phyloP scores from a whole-genome alignment of 768 basidiomycete species.

The Boletellus ananas region DNA sequence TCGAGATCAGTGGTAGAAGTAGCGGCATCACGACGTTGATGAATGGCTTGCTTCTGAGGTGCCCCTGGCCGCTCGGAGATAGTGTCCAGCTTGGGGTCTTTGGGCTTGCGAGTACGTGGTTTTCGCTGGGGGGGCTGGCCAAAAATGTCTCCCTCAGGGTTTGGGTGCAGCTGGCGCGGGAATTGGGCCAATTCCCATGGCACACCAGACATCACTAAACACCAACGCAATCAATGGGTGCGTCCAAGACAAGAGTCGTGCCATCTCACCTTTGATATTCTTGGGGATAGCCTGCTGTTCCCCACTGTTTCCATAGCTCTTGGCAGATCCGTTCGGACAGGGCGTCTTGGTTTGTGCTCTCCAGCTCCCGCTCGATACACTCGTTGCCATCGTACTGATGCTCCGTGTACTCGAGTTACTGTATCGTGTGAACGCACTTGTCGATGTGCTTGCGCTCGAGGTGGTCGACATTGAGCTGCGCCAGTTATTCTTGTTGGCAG shows the following conservation, averaged over 20 bases:
- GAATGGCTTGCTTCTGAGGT: slow-evolving; percentile 43
- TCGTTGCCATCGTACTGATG: slow-evolving; percentile 77
- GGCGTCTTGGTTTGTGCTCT: slow-evolving; percentile 41
- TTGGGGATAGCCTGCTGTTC: slow-evolving; percentile 42
- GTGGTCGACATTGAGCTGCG: slow-evolving; percentile 71
- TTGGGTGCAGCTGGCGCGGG: slow-evolving; percentile 60
- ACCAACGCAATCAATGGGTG: slow-evolving; percentile 2
- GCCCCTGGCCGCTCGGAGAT: slow-evolving; percentile 64
- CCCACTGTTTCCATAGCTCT: slow-evolving; percentile 11
- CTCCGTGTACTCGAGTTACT: slow-evolving; percentile 68
- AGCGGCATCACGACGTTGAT: slow-evolving; percentile 56
- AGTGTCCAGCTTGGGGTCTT: slow-evolving; percentile 66
- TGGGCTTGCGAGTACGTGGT: slow-evolving; percentile 61
- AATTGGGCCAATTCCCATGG: slow-evolving; percentile 72
- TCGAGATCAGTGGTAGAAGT: slow-evolving; percentile 73
- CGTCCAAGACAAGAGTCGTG: background rate
- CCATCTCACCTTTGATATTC: slow-evolving; percentile 78
- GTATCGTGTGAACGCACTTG: slow-evolving; percentile 74
- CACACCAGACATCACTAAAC: slow-evolving; percentile 67
- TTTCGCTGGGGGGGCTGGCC: slow-evolving; percentile 56
- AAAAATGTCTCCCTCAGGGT: slow-evolving; percentile 61
- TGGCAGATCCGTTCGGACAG: background rate
- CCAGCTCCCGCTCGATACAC: slow-evolving; percentile 73
- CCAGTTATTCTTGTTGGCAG: slow-evolving; percentile 52
- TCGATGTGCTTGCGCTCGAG: slow-evolving; percentile 64